Conservation (phyloP, 345 rosid genomes). For the Bruguiera gymnorhiza region DNA sequence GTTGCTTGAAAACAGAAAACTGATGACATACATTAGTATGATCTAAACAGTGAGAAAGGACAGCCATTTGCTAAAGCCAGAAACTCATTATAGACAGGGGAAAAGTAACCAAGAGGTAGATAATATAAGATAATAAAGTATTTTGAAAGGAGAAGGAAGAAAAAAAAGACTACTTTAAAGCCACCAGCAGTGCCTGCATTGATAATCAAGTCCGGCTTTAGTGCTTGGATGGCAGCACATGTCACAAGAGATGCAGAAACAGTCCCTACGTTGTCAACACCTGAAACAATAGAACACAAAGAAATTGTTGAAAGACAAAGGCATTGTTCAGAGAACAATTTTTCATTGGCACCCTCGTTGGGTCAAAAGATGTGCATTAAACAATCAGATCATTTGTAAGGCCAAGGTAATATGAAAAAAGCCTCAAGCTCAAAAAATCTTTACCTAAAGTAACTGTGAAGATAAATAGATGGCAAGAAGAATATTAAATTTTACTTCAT, state of each 20-base stretch:
- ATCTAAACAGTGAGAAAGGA: neutral
- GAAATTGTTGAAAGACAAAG: neutral
- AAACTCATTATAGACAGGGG: neutral
- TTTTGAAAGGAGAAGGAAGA: neutral
- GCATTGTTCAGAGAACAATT: neutral
- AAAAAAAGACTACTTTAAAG: slow-evolving; percentile 50
- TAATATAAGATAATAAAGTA: neutral
- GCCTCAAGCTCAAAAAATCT: too few relatives aligned
- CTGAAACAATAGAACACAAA: slow-evolving; percentile 35
- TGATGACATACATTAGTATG: too few relatives aligned
- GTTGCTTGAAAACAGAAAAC: neutral
- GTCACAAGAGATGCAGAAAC: slow-evolving; percentile 81
- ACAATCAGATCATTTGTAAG: too few relatives aligned
- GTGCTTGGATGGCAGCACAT: slow-evolving; percentile 72
- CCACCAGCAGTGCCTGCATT: slow-evolving; percentile 98
- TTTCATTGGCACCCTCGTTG: slow-evolving; percentile 2
- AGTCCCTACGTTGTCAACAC: slow-evolving; percentile 80
- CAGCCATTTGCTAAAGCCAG: neutral
- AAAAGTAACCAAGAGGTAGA: neutral
- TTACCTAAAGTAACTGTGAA: neutral
- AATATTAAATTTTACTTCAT: neutral
- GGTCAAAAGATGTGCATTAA: too few relatives aligned
- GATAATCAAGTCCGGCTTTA: slow-evolving; percentile 73
- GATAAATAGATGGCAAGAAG: neutral
- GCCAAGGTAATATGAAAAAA: too few relatives aligned